Evolutionary conservation across 2,329 filamentous ascomycete genomes (phyloP).

Genomic region (Ascochyta koolunga): DNA sequence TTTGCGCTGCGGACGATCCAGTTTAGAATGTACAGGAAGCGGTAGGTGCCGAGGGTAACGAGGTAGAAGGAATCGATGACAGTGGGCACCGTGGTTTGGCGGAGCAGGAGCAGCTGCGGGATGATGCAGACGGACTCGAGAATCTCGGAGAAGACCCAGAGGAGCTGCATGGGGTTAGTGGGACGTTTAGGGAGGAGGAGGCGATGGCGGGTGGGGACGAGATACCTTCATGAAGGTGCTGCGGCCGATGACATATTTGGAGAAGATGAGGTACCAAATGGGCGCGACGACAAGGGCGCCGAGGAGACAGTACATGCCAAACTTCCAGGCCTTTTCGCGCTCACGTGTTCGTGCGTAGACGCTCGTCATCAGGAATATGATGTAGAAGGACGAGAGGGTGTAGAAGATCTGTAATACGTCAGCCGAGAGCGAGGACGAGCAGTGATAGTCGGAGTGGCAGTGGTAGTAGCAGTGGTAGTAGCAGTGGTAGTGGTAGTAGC

Average conservation of each 20-base stretch:
- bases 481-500: too few species aligned
- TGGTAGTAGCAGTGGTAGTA: too few species aligned
- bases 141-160: conserved; percentile 88
- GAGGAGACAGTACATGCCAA: conserved; percentile 72
- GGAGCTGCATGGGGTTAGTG: conserved; percentile 61
- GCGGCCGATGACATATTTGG: conserved; percentile 52
- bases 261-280: conserved; percentile 73
- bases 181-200: too few species aligned
- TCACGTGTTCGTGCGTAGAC: conserved; percentile 87
- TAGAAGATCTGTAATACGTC: conserved; percentile 70
- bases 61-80: conserved; percentile 98
- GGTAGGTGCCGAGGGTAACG: conserved; percentile 83
- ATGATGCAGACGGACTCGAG: conserved; percentile 91
- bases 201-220: neutral
- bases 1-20: conserved; percentile 78
- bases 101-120: conserved; percentile 87
- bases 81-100: conserved; percentile 93
- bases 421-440: conserved; percentile 9
- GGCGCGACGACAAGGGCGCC: conserved; percentile 73
- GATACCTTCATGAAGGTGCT: conserved; percentile 50
- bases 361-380: conserved; percentile 85
- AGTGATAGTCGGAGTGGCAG: too few species aligned
- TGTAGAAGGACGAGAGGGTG: conserved; percentile 82
- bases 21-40: conserved; percentile 87
- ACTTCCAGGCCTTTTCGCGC: conserved; percentile 90